Evolutionary conservation across 1,284 basidiomycete genomes (phyloP).

Genomic region (Stygiomarasmius scandens): DNA sequence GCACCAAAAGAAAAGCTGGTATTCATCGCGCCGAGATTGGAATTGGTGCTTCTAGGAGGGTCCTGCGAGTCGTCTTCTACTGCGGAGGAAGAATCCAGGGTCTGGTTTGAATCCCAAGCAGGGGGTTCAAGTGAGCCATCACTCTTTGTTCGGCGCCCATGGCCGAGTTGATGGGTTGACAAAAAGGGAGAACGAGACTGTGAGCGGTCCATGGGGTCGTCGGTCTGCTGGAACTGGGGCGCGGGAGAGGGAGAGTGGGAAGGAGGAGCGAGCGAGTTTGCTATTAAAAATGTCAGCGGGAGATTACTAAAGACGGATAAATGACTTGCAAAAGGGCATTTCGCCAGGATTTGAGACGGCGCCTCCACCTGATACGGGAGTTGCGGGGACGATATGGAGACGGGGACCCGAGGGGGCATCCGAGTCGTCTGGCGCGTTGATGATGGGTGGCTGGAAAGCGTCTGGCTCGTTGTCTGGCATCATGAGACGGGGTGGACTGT

Average conservation of each 20-base stretch:
- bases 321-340: not conserved
- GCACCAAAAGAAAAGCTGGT: conserved; percentile 31
- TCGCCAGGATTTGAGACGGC: conserved; percentile 37
- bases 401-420: conserved; percentile 52
- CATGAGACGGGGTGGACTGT: conserved; percentile 68
- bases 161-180: not conserved
- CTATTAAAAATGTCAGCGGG: conserved; percentile 6
- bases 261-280: conserved; percentile 3
- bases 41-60: conserved; percentile 32
- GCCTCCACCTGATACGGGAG: conserved; percentile 68
- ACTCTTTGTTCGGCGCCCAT: conserved; percentile 53
- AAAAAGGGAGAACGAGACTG: not conserved
- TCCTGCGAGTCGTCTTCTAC: conserved; percentile 43
- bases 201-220: not conserved
- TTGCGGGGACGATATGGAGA: conserved; percentile 80
- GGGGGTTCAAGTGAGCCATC: conserved; percentile 61
- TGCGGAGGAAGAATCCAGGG: conserved; percentile 21
- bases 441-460: conserved; percentile 49
- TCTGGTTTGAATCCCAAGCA: conserved; percentile 22
- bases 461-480: conserved; percentile 59
- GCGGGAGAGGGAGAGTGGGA: conserved; percentile 8
- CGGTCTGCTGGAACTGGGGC: not conserved
- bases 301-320: conserved; percentile 2
- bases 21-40: conserved; percentile 29
- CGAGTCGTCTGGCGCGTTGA: conserved; percentile 65